Evolutionary conservation across 1,284 basidiomycete species (phyloP).

Genomic region (Xerocomus alliaceus): DNA sequence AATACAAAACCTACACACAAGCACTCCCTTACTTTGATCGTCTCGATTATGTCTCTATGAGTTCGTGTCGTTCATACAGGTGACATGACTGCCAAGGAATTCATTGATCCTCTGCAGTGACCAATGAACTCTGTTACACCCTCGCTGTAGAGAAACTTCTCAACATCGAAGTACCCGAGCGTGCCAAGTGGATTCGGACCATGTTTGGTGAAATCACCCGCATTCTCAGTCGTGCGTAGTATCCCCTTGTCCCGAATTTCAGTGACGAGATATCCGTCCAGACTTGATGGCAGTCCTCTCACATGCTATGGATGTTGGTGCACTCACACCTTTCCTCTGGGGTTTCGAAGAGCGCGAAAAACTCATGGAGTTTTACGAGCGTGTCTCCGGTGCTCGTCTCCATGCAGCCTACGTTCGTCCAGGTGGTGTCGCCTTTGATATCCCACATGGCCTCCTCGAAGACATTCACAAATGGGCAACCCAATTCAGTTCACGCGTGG

Average conservation of each 20-base stretch:
- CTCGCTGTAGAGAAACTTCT: conserved; percentile 98
- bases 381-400: conserved; percentile 95
- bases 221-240: conserved; percentile 83
- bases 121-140: conserved; percentile 96
- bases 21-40: conserved; percentile 99
- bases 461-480: conserved; percentile 99
- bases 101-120: conserved; percentile 63
- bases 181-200: conserved; percentile 98
- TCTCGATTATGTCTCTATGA: conserved; percentile 99
- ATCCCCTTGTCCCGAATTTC: neutral
- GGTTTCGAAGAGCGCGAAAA: conserved; percentile 99
- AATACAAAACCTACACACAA: conserved; percentile 99
- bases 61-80: conserved; percentile 54
- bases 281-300: conserved; percentile 98
- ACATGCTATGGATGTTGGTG: conserved; percentile 96
- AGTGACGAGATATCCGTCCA: conserved; percentile 35
- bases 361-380: conserved; percentile 99
- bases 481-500: conserved; percentile 88
- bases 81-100: neutral
- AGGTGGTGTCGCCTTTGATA: conserved; percentile 96
- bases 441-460: conserved; percentile 94
- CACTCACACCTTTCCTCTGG: conserved; percentile 98
- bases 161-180: conserved; percentile 98
- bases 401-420: conserved; percentile 98
- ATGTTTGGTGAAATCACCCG: conserved; percentile 98